Conservation (phyloP, 2,329 filamentous ascomycete species). For the Daldinia sp. region DNA sequence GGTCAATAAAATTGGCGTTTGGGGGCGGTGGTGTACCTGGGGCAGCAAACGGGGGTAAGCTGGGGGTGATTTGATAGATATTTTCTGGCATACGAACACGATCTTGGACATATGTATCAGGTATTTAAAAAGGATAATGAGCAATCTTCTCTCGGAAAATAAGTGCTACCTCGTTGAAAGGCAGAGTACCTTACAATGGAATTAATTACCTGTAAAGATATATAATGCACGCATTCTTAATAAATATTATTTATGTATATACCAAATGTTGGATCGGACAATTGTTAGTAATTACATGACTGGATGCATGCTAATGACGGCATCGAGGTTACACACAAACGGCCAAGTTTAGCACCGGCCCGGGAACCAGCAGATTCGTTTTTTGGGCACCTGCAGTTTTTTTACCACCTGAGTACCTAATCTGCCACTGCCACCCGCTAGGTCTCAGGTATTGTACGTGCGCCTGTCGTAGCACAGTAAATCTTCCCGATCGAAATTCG, state of each 20-base stretch:
- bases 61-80: background rate
- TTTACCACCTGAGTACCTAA: background rate
- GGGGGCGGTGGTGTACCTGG: background rate
- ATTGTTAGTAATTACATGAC: background rate
- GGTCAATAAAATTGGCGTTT: background rate
- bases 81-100: background rate
- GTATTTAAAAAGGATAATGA: too few relatives aligned
- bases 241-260: background rate
- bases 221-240: too few relatives aligned
- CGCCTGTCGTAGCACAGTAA: background rate
- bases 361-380: constrained; percentile 1
- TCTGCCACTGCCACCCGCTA: background rate
- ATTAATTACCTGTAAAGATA: background rate
- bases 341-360: background rate
- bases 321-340: background rate
- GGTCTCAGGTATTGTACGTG: background rate
- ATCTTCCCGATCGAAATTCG: constrained; percentile 7
- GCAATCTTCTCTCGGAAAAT: background rate
- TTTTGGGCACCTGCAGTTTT: background rate
- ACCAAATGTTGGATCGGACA: background rate
- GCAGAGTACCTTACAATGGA: background rate
- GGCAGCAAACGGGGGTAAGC: background rate
- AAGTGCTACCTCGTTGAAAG: background rate
- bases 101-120: background rate
- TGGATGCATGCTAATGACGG: background rate